These are phyloP conservation scores for Aspergillus brunneoviolaceus DNA, from an alignment of 2,329 filamentous ascomycete genomes.

Conservation along the genomic window DNA sequence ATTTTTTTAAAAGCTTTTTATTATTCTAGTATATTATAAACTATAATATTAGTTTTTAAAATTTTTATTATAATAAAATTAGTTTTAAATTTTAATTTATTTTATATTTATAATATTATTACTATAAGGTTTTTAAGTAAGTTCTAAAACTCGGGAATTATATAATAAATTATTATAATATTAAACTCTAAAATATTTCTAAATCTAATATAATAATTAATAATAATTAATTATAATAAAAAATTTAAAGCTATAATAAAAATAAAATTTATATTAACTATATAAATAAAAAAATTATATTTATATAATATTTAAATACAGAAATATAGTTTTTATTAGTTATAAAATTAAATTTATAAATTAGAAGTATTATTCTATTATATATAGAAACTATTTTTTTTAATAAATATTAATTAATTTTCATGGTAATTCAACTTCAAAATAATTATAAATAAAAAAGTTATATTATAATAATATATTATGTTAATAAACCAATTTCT, in stretches of 20 bases:
- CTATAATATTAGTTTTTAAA: accelerated
- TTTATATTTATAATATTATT: not conserved
- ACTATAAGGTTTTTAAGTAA: not conserved
- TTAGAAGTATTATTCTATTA: not conserved
- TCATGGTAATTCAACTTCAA: too few relatives aligned
- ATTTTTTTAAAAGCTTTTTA: not conserved
- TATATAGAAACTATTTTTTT: not conserved
- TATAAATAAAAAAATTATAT: too few relatives aligned
- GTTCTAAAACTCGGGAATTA: not conserved
- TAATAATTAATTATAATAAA: not conserved
- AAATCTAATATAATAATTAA: not conserved
- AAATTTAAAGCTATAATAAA: too few relatives aligned
- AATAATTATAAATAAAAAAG: too few relatives aligned
- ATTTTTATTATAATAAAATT: not conserved
- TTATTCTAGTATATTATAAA: not conserved
- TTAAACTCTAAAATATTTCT: not conserved
- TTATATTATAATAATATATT: too few relatives aligned
- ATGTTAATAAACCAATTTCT: too few relatives aligned
- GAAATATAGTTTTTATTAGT: not conserved
- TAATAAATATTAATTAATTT: too few relatives aligned
- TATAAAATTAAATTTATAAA: accelerated
- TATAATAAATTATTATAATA: not conserved
- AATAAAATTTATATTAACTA: not conserved
- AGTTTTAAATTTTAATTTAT: not conserved
- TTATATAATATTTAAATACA: not conserved